phyloP scores from a whole-genome alignment of 2,329 filamentous ascomycete genomes.

The Pseudogymnoascus sp. region DNA sequence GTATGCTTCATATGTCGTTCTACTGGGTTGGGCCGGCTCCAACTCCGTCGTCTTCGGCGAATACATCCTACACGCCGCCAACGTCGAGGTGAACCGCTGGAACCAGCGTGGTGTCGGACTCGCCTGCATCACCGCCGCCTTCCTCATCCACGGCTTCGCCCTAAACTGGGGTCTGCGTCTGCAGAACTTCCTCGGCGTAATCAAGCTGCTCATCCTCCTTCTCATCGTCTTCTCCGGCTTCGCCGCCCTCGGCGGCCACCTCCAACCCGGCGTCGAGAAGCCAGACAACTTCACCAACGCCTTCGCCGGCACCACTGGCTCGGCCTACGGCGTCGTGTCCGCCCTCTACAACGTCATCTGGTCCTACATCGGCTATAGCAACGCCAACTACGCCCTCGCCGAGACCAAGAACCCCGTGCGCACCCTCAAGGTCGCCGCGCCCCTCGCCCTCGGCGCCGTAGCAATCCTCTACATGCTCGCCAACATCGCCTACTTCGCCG shows the following conservation, averaged over 20 bases:
- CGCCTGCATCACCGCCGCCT: conserved; percentile 58
- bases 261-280: conserved; percentile 45
- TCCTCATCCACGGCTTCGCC: conserved; percentile 56
- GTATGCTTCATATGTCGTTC: conserved; percentile 54
- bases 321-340: conserved; percentile 60
- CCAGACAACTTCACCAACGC: conserved; percentile 56
- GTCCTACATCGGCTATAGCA: conserved; percentile 61
- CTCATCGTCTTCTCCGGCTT: conserved; percentile 59
- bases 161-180: conserved; percentile 60
- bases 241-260: conserved; percentile 52
- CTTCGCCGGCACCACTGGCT: conserved; percentile 59
- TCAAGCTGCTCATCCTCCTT: conserved; percentile 60
- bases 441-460: conserved; percentile 50
- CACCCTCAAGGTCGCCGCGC: conserved; percentile 59
- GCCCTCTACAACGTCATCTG: conserved; percentile 67
- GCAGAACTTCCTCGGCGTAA: conserved; percentile 56
- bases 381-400: conserved; percentile 58
- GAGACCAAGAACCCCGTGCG: conserved; percentile 59
- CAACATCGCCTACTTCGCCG: conserved; percentile 61
- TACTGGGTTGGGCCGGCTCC: conserved; percentile 58
- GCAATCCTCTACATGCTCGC: conserved; percentile 58
- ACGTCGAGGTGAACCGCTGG: conserved; percentile 56
- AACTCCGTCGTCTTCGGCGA: conserved; percentile 65
- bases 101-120: conserved; percentile 60
- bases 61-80: conserved; percentile 60